Evolutionary conservation across 192 early-diverging fungal genomes (phyloP).

Genomic region (Coemansia aciculifera): DNA sequence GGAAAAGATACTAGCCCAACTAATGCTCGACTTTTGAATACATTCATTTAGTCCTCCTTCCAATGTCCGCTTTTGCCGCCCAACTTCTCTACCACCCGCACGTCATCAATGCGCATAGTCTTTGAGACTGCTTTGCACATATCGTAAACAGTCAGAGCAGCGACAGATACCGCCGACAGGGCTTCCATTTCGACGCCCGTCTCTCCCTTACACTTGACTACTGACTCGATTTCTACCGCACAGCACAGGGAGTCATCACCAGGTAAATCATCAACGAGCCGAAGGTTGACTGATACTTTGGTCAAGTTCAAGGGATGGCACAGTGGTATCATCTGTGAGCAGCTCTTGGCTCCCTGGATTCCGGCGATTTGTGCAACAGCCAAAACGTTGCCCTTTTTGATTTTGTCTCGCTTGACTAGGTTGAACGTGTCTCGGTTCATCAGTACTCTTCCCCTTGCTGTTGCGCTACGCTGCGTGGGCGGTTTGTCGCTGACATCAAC

Average conservation of each 20-base stretch:
- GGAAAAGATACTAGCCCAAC: conserved; percentile 53
- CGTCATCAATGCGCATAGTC: conserved; percentile 72
- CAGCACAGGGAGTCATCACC: conserved; percentile 20
- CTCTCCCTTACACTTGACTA: conserved; percentile 72
- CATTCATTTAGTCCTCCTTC: conserved; percentile 12
- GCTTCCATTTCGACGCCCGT: conserved; percentile 95
- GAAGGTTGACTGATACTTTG: conserved; percentile 69
- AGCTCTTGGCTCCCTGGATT: conserved; percentile 87
- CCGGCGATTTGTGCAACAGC: conserved; percentile 87
- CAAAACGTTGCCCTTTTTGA: conserved; percentile 89
- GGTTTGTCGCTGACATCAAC: conserved; percentile 80
- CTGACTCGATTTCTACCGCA: conserved; percentile 67
- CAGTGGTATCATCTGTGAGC: conserved; percentile 79
- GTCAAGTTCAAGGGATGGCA: conserved; percentile 80
- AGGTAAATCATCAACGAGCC: conserved; percentile 38
- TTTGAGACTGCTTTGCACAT: conserved; percentile 95
- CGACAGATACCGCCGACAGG: conserved; percentile 74
- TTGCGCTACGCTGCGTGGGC: conserved; percentile 69
- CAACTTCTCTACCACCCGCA: conserved; percentile 75
- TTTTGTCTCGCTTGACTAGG: conserved; percentile 62
- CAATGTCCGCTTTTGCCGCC: conserved; percentile 81
- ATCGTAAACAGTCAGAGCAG: conserved; percentile 87
- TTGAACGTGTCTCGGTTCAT: conserved; percentile 66
- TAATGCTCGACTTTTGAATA: conserved; percentile 46
- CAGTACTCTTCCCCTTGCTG: conserved; percentile 70